Evolutionary conservation across 2,329 filamentous ascomycete species (phyloP).

Genomic region (Spiromastix sp.): DNA sequence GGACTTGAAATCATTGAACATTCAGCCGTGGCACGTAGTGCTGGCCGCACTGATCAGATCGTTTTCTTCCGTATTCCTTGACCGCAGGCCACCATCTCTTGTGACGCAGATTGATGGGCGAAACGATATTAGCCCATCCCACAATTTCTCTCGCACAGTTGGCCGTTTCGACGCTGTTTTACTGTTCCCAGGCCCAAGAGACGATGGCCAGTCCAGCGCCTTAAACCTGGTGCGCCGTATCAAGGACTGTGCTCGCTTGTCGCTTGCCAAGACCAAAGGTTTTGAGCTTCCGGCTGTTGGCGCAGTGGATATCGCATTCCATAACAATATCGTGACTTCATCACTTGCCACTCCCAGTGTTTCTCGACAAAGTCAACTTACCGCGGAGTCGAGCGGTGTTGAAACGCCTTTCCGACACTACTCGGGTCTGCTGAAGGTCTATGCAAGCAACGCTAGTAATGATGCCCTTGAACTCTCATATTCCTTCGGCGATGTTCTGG

Average conservation of each 20-base stretch:
- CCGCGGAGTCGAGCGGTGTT: too few species aligned
- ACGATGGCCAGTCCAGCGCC: conserved; percentile 17
- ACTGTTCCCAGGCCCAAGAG: conserved; percentile 28
- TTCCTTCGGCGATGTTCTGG: conserved; percentile 40
- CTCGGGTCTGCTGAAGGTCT: conserved; percentile 43
- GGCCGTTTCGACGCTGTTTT: conserved; percentile 43
- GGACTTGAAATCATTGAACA: conserved; percentile 23
- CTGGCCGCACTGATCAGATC: conserved; percentile 31
- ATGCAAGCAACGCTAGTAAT: conserved; percentile 39
- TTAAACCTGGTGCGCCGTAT: conserved; percentile 25
- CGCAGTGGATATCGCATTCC: conserved; percentile 27
- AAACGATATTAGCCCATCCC: conserved; percentile 33
- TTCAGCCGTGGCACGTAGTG: conserved; percentile 28
- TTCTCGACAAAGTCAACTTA: too few species aligned
- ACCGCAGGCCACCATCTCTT: conserved; percentile 31
- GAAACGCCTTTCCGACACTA: too few species aligned
- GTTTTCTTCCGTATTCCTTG: conserved; percentile 33
- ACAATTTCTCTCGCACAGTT: conserved; percentile 40
- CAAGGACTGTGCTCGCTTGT: conserved; percentile 28
- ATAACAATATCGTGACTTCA: conserved; percentile 20
- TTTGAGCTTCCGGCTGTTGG: conserved; percentile 26
- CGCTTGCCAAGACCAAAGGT: conserved; percentile 29
- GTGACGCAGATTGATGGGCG: conserved; percentile 41
- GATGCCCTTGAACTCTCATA: conserved; percentile 40
- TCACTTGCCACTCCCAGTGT: conserved; percentile 19